phyloP scores from a whole-genome alignment of 257 asterid genomes.

The Penstemon barbatus region DNA sequence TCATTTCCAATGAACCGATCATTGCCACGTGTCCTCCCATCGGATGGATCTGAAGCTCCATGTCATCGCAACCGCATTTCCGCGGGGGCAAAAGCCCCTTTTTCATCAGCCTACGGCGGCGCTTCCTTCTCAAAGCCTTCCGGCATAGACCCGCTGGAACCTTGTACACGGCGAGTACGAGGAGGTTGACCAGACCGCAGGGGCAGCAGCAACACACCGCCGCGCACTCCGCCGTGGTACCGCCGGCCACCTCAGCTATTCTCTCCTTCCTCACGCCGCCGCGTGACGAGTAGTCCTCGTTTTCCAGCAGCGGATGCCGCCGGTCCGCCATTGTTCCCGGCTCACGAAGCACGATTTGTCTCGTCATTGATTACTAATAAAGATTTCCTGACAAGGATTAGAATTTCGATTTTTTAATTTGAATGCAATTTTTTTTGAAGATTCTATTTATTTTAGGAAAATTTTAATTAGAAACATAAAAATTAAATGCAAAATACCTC shows the following conservation, averaged over 20 bases:
- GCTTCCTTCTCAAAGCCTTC: conserved; percentile 56
- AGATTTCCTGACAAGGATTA: no score
- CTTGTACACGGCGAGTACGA: conserved; percentile 62
- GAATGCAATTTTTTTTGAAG: background rate
- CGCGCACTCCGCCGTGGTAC: conserved; percentile 85
- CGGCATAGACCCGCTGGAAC: conserved; percentile 74
- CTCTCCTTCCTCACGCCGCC: conserved; percentile 33
- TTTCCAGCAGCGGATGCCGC: conserved; percentile 42
- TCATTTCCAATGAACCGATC: conserved; percentile 25
- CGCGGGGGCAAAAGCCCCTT: conserved; percentile 34
- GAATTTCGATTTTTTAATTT: no score
- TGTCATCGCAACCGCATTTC: conserved; percentile 40
- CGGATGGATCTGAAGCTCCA: conserved; percentile 45
- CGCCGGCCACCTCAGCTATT: conserved; percentile 74
- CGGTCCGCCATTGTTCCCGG: conserved; percentile 28
- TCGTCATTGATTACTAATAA: conserved; percentile 29
- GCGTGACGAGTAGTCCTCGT: conserved; percentile 33
- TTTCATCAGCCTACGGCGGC: conserved; percentile 42
- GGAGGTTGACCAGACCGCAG: conserved; percentile 60
- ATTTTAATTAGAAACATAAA: background rate
- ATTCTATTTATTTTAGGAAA: background rate
- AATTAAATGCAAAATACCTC: background rate
- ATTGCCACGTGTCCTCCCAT: conserved; percentile 26
- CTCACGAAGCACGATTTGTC: conserved; percentile 37
- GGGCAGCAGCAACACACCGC: conserved; percentile 88